These are phyloP conservation scores for Lentinus tigrinus DNA, from an alignment of 768 basidiomycete species.

Conservation along the genomic window DNA sequence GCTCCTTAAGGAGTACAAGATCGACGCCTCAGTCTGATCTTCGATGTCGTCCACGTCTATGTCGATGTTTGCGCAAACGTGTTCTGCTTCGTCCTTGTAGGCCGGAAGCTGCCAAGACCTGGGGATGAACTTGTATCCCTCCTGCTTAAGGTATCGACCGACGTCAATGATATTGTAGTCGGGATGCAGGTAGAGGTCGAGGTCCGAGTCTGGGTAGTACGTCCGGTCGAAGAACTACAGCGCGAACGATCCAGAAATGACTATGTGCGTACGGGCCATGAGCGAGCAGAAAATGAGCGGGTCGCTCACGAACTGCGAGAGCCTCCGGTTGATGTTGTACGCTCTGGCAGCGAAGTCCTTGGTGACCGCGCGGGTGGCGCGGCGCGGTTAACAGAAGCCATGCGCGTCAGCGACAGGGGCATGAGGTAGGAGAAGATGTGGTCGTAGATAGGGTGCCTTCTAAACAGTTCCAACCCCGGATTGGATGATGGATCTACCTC, in stretches of 20 bases:
- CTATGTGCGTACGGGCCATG: slow-evolving; percentile 40
- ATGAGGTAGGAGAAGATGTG: slow-evolving; percentile 11
- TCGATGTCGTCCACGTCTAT: not conserved
- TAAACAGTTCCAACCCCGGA: not conserved
- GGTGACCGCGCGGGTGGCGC: slow-evolving; percentile 15
- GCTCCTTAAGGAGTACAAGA: slow-evolving; percentile 25
- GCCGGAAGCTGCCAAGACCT: slow-evolving; percentile 18
- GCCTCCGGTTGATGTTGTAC: slow-evolving; percentile 36
- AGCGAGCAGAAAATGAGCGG: slow-evolving; percentile 42
- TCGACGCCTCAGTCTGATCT: not conserved
- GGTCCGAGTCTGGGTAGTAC: slow-evolving; percentile 45
- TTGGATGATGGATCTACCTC: not conserved
- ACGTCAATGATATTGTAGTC: slow-evolving; percentile 29
- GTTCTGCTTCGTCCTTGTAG: slow-evolving; percentile 14
- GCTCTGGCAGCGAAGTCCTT: slow-evolving; percentile 26
- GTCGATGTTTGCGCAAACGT: not conserved
- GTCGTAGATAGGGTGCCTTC: slow-evolving; percentile 6
- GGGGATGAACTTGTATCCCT: slow-evolving; percentile 33
- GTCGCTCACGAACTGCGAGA: slow-evolving; percentile 37
- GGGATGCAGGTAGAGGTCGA: slow-evolving; percentile 49
- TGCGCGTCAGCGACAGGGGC: slow-evolving; percentile 9
- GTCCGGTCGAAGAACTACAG: slow-evolving; percentile 51
- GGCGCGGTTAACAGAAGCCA: slow-evolving; percentile 18
- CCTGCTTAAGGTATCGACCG: slow-evolving; percentile 33
- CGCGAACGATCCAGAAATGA: slow-evolving; percentile 55